Conservation (phyloP, 1,139 yeast species). For the Geotrichum histeridarum region DNA sequence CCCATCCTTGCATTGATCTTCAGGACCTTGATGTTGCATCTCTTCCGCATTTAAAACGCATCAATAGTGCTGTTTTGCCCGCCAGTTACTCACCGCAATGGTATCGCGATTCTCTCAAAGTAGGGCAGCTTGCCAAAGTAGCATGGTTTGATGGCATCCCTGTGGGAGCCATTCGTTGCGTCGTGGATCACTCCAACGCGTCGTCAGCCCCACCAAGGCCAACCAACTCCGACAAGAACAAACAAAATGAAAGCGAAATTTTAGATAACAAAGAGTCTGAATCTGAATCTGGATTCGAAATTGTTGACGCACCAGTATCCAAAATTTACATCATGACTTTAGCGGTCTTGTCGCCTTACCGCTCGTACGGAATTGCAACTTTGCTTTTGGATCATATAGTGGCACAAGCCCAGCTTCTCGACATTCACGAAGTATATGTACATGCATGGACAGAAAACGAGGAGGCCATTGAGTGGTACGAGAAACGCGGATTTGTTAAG, state of each 20-base stretch:
- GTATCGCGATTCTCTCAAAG: slow-evolving; percentile 45
- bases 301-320: not conserved
- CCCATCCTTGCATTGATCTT: not conserved
- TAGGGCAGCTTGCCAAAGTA: slow-evolving; percentile 30
- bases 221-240: not conserved
- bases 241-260: not conserved
- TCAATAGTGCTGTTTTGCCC: slow-evolving; percentile 46
- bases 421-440: slow-evolving; percentile 51
- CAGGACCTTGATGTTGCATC: not conserved
- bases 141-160: slow-evolving; percentile 30
- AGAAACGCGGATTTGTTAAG: slow-evolving; percentile 48
- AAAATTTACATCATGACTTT: slow-evolving; percentile 62
- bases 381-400: slow-evolving; percentile 52
- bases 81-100: slow-evolving; percentile 46
- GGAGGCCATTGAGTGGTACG: slow-evolving; percentile 52
- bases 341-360: slow-evolving; percentile 60
- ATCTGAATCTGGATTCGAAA: slow-evolving; percentile 11
- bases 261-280: not conserved
- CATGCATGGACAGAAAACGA: slow-evolving; percentile 53
- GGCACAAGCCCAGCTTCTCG: slow-evolving; percentile 48
- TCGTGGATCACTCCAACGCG: slow-evolving; percentile 36
- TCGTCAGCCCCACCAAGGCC: not conserved
- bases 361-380: slow-evolving; percentile 58
- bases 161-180: slow-evolving; percentile 57
- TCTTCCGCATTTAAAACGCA: slow-evolving; percentile 45